Conservation (phyloP, 1,284 basidiomycete genomes). For the Coniferiporia sulphurascens region DNA sequence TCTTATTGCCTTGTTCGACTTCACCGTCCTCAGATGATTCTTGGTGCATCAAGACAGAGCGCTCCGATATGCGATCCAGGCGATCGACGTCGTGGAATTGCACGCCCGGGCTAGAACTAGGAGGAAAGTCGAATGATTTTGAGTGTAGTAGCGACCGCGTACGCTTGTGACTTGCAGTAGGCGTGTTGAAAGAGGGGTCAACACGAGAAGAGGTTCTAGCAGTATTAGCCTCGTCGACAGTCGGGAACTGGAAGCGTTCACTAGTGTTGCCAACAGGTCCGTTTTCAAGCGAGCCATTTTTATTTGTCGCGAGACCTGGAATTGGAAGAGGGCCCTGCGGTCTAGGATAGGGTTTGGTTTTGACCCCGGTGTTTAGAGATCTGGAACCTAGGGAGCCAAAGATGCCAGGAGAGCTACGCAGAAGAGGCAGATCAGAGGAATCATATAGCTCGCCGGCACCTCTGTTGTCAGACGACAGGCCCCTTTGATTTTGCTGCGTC, state of each 20-base stretch:
- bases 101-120: neutral
- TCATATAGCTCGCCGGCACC: neutral
- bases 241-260: neutral
- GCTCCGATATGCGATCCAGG: conserved; percentile 17
- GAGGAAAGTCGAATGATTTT: neutral
- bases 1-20: neutral
- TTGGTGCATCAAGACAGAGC: conserved; percentile 4
- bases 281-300: neutral
- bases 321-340: conserved; percentile 1
- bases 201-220: neutral
- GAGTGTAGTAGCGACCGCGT: neutral
- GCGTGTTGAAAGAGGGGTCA: neutral
- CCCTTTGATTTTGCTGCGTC: neutral
- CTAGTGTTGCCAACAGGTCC: neutral
- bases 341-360: too few relatives aligned
- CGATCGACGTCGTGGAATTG: conserved; percentile 3
- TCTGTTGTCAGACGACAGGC: neutral
- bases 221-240: neutral
- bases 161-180: neutral
- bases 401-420: neutral
- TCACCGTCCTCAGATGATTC: neutral
- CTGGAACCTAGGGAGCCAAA: neutral
- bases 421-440: conserved; percentile 6
- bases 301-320: neutral
- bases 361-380: neutral